Base-by-base conservation (phyloP, 257 asterid genomes). In the Solanum rostratum region DNA sequence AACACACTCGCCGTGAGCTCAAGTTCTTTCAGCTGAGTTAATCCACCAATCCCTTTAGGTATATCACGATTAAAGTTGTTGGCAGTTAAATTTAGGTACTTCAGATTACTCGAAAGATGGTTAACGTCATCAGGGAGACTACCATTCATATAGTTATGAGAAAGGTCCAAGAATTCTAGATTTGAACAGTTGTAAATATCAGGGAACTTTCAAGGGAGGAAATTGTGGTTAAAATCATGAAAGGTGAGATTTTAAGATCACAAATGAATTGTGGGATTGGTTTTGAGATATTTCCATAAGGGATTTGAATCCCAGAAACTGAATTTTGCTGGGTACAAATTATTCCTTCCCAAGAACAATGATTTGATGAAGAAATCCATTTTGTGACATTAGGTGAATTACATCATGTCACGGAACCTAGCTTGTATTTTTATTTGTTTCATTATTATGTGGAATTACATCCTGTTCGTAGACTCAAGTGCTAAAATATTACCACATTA, bases 311-410 rank as follows among this genome's bases (percentile, higher is more conserved):
- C 0, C 53, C 81, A 2, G 95, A 88, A 85, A 96, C 93, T 0
- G 91, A 87, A 80, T 87, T 92, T 7, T 39, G n/a, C n/a, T n/a
- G 20, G 19, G 89, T 33, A 90, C 98, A 96, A 7, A 82, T 90
- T 90, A 96, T 88, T 88, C 87, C 98, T 0, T 93, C 89, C 99
- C 99, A 96, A 3, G 68, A 65, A 90, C 98, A 96, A 85, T 90
- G 99, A 78, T 90, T 86, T 3, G 90, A 84, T 5, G 97, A 88
- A 0, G 86, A 52, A 2, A 80, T 87, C 99, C 99, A 96, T 88
- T 89, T 93, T 82, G 71, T 30, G 84, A 96, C 89, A 62, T 88
- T 76, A 43, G 95, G 55, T 46, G 97, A 93, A 73, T n/a, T n/a
- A n/a, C n/a, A n/a, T n/a, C n/a, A n/a, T n/a, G n/a, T n/a, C n/a